These are phyloP conservation scores for Podosphaera fusca DNA, from an alignment of 2,329 filamentous ascomycete species.

Conservation along the genomic window DNA sequence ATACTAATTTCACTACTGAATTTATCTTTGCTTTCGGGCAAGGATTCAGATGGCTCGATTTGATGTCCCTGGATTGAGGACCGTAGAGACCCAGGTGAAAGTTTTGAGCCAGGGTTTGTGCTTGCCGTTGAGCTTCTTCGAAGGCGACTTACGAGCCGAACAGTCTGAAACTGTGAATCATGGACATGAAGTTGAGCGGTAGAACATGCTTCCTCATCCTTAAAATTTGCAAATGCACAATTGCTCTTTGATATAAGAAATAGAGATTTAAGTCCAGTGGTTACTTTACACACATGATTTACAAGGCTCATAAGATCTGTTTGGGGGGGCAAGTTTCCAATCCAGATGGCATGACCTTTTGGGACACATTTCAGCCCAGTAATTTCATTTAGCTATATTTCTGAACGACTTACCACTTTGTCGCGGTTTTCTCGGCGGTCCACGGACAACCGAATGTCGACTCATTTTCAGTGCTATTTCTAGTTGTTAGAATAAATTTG, in stretches of 20 bases:
- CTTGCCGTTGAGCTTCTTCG: constrained; percentile 29
- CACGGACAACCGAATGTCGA: constrained; percentile 24
- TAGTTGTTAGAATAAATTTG: too few relatives aligned
- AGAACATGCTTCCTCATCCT: constrained; percentile 51
- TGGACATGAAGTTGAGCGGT: constrained; percentile 67
- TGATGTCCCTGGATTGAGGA: constrained; percentile 9
- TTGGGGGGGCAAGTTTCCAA: constrained; percentile 75
- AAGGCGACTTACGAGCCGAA: constrained; percentile 65
- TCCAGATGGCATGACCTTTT: constrained; percentile 81
- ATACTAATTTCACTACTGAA: constrained; percentile 3
- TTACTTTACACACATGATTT: constrained; percentile 65
- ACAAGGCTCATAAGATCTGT: constrained; percentile 69
- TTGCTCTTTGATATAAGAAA: constrained; percentile 95
- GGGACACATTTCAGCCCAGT: constrained; percentile 18
- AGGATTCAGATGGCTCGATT: constrained; percentile 8
- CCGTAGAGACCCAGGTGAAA: constrained; percentile 13
- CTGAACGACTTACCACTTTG: constrained; percentile 30
- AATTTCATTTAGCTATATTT: background rate
- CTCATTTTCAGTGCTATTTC: background rate
- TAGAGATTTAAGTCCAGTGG: constrained; percentile 57
- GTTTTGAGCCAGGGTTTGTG: constrained; percentile 11
- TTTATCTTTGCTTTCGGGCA: constrained; percentile 17
- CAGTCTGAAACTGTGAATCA: constrained; percentile 71
- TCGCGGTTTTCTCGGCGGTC: constrained; percentile 31
- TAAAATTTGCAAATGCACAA: constrained; percentile 91